Evolutionary conservation across 371 early-diverging fungal species (phyloP).

Genomic region (Saksenaea oblongispora): DNA sequence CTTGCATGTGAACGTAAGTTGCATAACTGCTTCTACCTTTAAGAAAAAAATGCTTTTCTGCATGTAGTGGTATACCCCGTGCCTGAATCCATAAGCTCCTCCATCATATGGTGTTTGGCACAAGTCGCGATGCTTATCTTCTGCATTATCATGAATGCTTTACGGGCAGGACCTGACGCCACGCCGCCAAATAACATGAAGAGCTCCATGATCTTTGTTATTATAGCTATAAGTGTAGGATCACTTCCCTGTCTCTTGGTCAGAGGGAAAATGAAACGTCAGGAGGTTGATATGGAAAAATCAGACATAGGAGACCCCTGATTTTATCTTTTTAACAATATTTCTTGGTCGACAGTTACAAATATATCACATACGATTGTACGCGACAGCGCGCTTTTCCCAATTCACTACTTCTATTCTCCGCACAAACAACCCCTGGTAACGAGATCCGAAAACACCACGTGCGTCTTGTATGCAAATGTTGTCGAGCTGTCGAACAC

Average conservation of each 20-base stretch:
- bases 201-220: slow-evolving; percentile 25
- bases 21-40: slow-evolving; percentile 11
- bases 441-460: background rate
- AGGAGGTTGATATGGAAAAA: slow-evolving; percentile 13
- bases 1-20: slow-evolving; percentile 41
- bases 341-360: too few relatives aligned
- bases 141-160: slow-evolving; percentile 27
- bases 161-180: slow-evolving; percentile 44
- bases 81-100: slow-evolving; percentile 35
- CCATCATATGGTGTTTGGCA: slow-evolving; percentile 26
- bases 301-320: too few relatives aligned
- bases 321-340: too few relatives aligned
- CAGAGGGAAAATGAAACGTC: slow-evolving; percentile 39
- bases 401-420: too few relatives aligned
- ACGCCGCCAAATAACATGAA: slow-evolving; percentile 42
- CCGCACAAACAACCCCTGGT: background rate
- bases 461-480: background rate
- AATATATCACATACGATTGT: too few relatives aligned
- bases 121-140: slow-evolving; percentile 30
- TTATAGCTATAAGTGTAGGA: slow-evolving; percentile 22
- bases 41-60: background rate
- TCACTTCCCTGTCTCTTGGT: slow-evolving; percentile 37
- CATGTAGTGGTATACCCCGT: slow-evolving; percentile 40
- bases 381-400: too few relatives aligned
- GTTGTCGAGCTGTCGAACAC: background rate